A percentile compares a stretch with the other conserved stretches of the same genome.
These are phyloP conservation scores for Periconia sp. DNA, from an alignment of 2,329 filamentous ascomycete genomes.

Conservation along the genomic window DNA sequence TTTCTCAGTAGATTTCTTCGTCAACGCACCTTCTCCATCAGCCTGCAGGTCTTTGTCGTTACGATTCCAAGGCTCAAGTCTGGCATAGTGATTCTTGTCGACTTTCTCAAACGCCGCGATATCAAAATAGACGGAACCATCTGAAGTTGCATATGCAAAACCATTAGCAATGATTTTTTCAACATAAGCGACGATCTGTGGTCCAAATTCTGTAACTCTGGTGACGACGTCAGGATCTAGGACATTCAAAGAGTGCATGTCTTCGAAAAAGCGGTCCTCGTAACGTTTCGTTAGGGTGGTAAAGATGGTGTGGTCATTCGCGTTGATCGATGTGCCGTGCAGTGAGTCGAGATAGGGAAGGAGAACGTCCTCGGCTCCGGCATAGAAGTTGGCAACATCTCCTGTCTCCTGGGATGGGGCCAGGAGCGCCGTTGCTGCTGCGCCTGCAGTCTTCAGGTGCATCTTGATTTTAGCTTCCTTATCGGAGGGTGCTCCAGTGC, in stretches of 20 bases:
- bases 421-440: slow-evolving; percentile 55
- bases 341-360: slow-evolving; percentile 77
- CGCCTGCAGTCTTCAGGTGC: slow-evolving; percentile 69
- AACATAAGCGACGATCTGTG: slow-evolving; percentile 83
- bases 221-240: slow-evolving; percentile 79
- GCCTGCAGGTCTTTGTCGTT: slow-evolving; percentile 81
- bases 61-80: slow-evolving; percentile 80
- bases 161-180: slow-evolving; percentile 80
- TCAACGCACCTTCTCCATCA: slow-evolving; percentile 84
- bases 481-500: slow-evolving; percentile 63
- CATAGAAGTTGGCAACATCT: slow-evolving; percentile 54
- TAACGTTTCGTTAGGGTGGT: slow-evolving; percentile 83
- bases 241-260: slow-evolving; percentile 86
- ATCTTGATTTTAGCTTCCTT: slow-evolving; percentile 87
- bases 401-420: slow-evolving; percentile 30
- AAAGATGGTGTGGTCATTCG: slow-evolving; percentile 73
- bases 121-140: slow-evolving; percentile 94
- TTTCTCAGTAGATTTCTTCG: slow-evolving; percentile 65
- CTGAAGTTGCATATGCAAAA: slow-evolving; percentile 73
- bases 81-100: slow-evolving; percentile 77
- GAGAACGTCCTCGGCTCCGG: slow-evolving; percentile 67
- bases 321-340: slow-evolving; percentile 58
- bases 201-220: slow-evolving; percentile 88
- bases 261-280: slow-evolving; percentile 83
- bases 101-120: slow-evolving; percentile 81